Percentiles rank a stretch among this genome's conserved stretches.
Evolutionary conservation across 202 grass and related monocot genomes (phyloP).

Genomic region (Panicum virgatum): DNA sequence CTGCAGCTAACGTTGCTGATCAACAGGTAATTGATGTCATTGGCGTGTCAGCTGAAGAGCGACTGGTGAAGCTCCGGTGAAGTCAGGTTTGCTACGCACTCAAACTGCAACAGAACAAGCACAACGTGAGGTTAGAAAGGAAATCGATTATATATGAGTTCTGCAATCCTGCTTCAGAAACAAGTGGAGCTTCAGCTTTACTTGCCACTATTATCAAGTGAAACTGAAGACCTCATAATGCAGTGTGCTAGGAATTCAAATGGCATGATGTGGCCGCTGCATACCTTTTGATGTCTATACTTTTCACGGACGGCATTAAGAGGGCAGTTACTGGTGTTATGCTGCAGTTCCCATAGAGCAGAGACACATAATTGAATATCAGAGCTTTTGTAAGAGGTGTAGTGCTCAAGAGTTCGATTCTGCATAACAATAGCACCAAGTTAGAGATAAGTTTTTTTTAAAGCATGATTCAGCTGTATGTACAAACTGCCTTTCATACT

Average conservation of each 20-base stretch:
- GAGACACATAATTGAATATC: conserved; percentile 65
- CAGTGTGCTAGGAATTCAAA: conserved; percentile 5
- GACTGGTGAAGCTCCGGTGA: conserved; percentile 61
- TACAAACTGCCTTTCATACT: conserved; percentile 19
- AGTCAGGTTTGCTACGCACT: conserved; percentile 63
- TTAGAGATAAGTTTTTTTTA: conserved; percentile 20
- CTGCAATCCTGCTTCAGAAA: background rate
- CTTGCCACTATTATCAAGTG: background rate
- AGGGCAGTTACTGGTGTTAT: conserved; percentile 64
- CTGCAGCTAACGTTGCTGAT: conserved; percentile 34
- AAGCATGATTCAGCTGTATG: background rate
- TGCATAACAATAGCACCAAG: conserved; percentile 40
- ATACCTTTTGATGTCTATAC: conserved; percentile 88
- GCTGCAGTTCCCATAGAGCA: conserved; percentile 71
- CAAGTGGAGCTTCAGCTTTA: background rate
- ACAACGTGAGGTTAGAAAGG: background rate
- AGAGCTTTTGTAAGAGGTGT: conserved; percentile 71
- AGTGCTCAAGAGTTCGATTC: conserved; percentile 85
- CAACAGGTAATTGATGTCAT: background rate
- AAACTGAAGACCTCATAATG: background rate
- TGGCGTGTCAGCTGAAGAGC: conserved; percentile 61
- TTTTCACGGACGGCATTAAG: conserved; percentile 83
- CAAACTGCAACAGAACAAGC: conserved; percentile 53
- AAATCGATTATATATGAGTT: too few species aligned
- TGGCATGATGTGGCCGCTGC: background rate